Evolutionary conservation across 2,329 filamentous ascomycete genomes (phyloP), one percentile per base, ranked within the genome.

Genomic region (Nothomitra cinnamomea): DNA sequence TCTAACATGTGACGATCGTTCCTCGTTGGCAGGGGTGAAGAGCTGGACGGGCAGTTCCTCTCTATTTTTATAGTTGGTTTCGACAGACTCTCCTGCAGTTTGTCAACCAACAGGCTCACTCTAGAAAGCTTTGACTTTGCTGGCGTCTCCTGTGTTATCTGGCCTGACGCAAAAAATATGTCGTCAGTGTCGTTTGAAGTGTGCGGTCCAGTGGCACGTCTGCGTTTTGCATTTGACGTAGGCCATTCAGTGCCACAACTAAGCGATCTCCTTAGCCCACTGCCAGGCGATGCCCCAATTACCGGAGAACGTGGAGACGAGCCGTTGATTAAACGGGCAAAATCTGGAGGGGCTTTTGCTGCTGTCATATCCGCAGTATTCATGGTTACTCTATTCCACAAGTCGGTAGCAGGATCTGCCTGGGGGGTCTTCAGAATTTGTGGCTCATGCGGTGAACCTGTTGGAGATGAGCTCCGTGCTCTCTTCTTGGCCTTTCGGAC

Each of bases 321-420:
- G 13, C 45, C 45, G n/a, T 49, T 49, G 6, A 49, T 49, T 35
- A 49, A 22, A 19, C 86, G 70, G 15, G 75, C 69, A 40, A 78
- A 77, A 59, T 79, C 80, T 42, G 64, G 60, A 22, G 51, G 56
- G 55, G 22, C 59, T 59, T 55, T 61, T 60, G 67, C 63, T 45
- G 67, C 65, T 52, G 67, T 59, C 57, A 72, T 66, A 13, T 70
- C 63, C 53, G 67, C 65, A 57, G 73, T 69, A 61, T 72, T 68
- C 53, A 79, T 66, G 38, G 83, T 77, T 62, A 86, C 87, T 52
- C 83, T 79, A 60, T 84, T 85, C 85, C 85, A 90, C 1, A 89
- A 67, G 58, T 89, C 83, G 32, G 82, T 67, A 1, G 83, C 83
- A 38, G 85, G 82, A 61, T 89, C 84, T 32, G 80, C 75, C 58